A percentile compares a stretch with the other conserved stretches of the same genome.
phyloP scores from a whole-genome alignment of 306 rosid genomes.

The Abrus pulchellus region DNA sequence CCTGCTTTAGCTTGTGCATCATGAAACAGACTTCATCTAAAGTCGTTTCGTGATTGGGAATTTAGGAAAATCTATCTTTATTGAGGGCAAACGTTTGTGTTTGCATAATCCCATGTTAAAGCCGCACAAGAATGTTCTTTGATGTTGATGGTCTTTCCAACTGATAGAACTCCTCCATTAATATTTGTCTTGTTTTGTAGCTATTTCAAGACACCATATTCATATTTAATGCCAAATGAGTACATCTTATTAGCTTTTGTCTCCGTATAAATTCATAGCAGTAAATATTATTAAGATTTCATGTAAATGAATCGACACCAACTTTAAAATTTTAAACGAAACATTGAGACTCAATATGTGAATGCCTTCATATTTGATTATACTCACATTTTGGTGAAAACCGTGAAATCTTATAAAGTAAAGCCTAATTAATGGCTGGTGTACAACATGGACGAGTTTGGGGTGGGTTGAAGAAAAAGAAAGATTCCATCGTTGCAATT shows the following conservation, averaged over 20 bases:
- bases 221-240: not conserved
- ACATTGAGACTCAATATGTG: not conserved
- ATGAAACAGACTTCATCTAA: not conserved
- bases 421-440: slow-evolving; percentile 10
- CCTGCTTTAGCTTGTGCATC: not conserved
- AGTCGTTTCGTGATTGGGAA: not conserved
- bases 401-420: not conserved
- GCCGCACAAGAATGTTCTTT: not conserved
- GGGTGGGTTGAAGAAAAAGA: not conserved
- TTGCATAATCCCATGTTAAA: not conserved
- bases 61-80: not conserved
- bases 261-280: not conserved
- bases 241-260: not conserved
- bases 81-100: not conserved
- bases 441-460: not conserved
- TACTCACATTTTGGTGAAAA: not conserved
- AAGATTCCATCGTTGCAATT: slow-evolving; percentile 24
- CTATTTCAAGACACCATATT: not conserved
- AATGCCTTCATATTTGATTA: not conserved
- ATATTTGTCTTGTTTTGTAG: not conserved
- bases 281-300: not conserved
- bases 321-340: not conserved
- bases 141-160: not conserved
- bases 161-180: not conserved
- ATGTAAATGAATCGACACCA: not conserved